Evolutionary conservation across 2,329 filamentous ascomycete species (phyloP), one percentile per base, ranked within the genome.

Genomic region (Fusarium haematococcum): DNA sequence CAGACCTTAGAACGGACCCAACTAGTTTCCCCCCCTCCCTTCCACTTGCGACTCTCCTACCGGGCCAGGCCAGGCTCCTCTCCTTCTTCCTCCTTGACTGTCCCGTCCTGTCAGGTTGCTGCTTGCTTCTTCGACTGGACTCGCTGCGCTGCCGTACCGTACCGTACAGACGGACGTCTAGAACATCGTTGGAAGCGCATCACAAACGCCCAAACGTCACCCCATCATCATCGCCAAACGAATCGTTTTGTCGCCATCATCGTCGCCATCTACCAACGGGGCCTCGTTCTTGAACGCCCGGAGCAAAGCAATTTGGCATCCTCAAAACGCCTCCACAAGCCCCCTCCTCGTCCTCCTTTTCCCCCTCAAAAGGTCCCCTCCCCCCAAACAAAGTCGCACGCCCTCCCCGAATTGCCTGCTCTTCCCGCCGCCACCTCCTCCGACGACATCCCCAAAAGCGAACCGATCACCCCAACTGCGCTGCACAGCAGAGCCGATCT

Each of bases 321-420:
- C 70, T 74, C 70, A 48, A 56, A 71, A 71, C 70, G 70, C 71
- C 71, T 73, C 71, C 71, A 74, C 71, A 71, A 71, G 63, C 63
- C 70, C 70, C 39, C 58, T 68, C 59, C 37, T 62, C 57, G 50
- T 73, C 69, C 68, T 71, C 67, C 70, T 73, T 70, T 73, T 71
- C 63, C 60, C 70, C 70, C 70, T 70, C 70, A 73, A 73, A 73
- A 74, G 37, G 68, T 33, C 62, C 71, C 73, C 56, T 41, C 67
- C 57, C 70, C 67, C 62, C 62, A 59, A 48, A 70, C 45, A 69
- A 58, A 68, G 50, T 68, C 65, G 64, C 57, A 68, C 45, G 33
- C 56, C 41, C 57, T 70, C 70, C 63, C 70, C 67, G 67, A 65
- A 59, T 65, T 63, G 50, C 57, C 43, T 68, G 52, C 59, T 68